These are phyloP conservation scores for Malassezia restricta DNA, from an alignment of 1,284 basidiomycete genomes.

Conservation along the genomic window DNA sequence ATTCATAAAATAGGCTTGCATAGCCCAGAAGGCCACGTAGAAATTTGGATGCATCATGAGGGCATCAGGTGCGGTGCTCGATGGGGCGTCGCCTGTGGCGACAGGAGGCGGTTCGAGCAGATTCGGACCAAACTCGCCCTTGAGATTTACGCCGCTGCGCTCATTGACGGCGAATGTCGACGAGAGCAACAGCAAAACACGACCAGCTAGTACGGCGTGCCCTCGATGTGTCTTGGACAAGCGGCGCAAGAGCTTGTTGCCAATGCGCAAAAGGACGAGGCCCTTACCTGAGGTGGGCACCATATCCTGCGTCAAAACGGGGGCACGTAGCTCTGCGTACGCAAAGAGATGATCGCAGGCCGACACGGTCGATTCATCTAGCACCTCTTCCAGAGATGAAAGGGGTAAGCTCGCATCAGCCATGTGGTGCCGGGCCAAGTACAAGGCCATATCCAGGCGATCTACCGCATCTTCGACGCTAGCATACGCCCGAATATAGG, in stretches of 20 bases:
- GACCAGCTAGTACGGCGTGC: slow-evolving; percentile 67
- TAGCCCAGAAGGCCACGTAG: slow-evolving; percentile 36
- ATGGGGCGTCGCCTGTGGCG: neutral
- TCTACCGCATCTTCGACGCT: slow-evolving; percentile 11
- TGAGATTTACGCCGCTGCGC: slow-evolving; percentile 73
- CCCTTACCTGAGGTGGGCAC: slow-evolving; percentile 74
- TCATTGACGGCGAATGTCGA: slow-evolving; percentile 75
- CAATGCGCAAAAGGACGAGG: slow-evolving; percentile 64
- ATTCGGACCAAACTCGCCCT: slow-evolving; percentile 54
- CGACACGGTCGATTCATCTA: slow-evolving; percentile 25
- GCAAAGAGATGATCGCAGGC: slow-evolving; percentile 27
- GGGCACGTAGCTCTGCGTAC: slow-evolving; percentile 27
- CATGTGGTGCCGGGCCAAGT: slow-evolving; percentile 18
- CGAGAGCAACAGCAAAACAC: slow-evolving; percentile 72
- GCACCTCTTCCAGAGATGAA: slow-evolving; percentile 26
- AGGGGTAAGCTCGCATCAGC: slow-evolving; percentile 25
- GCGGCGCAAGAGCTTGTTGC: slow-evolving; percentile 72
- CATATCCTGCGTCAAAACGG: slow-evolving; percentile 49
- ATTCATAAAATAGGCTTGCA: slow-evolving; percentile 36
- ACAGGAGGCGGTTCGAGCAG: neutral
- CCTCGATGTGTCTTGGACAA: slow-evolving; percentile 68
- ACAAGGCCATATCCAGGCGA: slow-evolving; percentile 25
- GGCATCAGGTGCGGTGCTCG: neutral
- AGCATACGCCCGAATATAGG: neutral
- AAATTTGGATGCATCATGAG: slow-evolving; percentile 20